Evolutionary conservation across 2,329 filamentous ascomycete species (phyloP), one percentile per base, ranked within the genome.

Genomic region (Fusarium nematophilum): DNA sequence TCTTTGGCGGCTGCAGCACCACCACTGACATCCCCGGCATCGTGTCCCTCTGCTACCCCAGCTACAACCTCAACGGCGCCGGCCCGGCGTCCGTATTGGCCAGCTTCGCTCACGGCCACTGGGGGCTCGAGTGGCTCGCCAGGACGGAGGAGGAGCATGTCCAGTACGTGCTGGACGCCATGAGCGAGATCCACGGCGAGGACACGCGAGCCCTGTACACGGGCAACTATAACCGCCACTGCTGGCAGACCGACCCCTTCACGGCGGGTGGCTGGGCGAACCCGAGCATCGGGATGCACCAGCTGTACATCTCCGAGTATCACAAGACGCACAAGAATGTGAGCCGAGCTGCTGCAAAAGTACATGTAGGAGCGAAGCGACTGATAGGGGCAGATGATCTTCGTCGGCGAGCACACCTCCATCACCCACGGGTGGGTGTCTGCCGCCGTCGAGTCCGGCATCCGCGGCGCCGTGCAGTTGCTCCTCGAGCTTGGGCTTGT

Each of bases 361-460:
- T n/a, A n/a, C n/a, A n/a, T n/a, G n/a, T n/a, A n/a, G n/a, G n/a
- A n/a, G n/a, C n/a, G n/a, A n/a, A n/a, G n/a, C n/a, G 15, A 40
- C 29, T 37, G 18, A 15, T n/a, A 38, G 6, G 13, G 13, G 44
- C 47, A 82, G 75, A 86, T 88, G 23, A 84, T 90, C 30, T 90
- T 90, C 57, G 77, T 89, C 7, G 85, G 85, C 3, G 88, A 91
- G 72, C 87, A 90, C 68, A 90, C 88, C 0, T 85, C 82, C n/a
- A 90, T 88, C 70, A 91, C 88, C 1, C 88, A 91, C 69, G 87
- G 86, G 2, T 90, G 87, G 87, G 87, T 90, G 46, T 82, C 83
- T 18, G 85, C 82, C 5, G 88, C 88, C 1, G 74, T 91, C 6
- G 89, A 91, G 70, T 88, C 84, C 9, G 88, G 86, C 0, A 84